A percentile compares a stretch with the other conserved stretches of the same genome.
Conservation (phyloP, 2,329 filamentous ascomycete genomes). For the Xylariomycetidae sp. region DNA sequence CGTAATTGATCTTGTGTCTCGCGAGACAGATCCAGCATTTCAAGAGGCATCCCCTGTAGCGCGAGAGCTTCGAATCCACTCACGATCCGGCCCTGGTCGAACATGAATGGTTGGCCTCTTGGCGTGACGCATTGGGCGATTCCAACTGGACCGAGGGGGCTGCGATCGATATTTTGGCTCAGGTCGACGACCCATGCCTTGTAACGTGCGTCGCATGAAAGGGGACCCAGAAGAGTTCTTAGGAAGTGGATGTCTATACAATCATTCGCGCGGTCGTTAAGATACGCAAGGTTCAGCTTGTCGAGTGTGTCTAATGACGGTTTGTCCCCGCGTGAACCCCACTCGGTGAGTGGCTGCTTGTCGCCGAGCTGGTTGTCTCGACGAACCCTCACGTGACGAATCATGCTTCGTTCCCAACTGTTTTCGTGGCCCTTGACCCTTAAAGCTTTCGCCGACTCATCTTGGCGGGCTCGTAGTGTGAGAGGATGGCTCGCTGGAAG, state of each 20-base stretch:
- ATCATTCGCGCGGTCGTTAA: slow-evolving; percentile 60
- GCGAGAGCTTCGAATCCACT: slow-evolving; percentile 58
- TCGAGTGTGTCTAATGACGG: slow-evolving; percentile 23
- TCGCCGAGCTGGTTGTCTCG: slow-evolving; percentile 45
- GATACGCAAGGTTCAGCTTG: slow-evolving; percentile 32
- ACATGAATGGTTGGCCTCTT: slow-evolving; percentile 55
- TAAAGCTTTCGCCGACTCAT: slow-evolving; percentile 34
- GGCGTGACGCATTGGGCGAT: slow-evolving; percentile 67
- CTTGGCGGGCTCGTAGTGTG: slow-evolving; percentile 46
- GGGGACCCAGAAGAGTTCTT: background rate
- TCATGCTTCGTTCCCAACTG: slow-evolving; percentile 53
- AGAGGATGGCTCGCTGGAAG: slow-evolving; percentile 49
- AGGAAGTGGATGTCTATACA: slow-evolving; percentile 60
- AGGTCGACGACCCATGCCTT: slow-evolving; percentile 54
- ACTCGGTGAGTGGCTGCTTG: slow-evolving; percentile 54
- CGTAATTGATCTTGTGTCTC: slow-evolving; percentile 60
- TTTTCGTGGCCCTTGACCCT: slow-evolving; percentile 26
- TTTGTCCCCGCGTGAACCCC: slow-evolving; percentile 48
- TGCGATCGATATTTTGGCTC: slow-evolving; percentile 68
- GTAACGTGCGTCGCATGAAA: slow-evolving; percentile 43
- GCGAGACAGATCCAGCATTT: slow-evolving; percentile 57
- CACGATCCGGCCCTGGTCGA: slow-evolving; percentile 55
- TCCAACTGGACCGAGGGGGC: slow-evolving; percentile 46
- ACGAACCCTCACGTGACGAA: slow-evolving; percentile 55
- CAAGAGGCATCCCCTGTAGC: slow-evolving; percentile 64